These are phyloP conservation scores for Brettanomyces custersianus DNA, from an alignment of 805 yeast species.

Conservation along the genomic window DNA sequence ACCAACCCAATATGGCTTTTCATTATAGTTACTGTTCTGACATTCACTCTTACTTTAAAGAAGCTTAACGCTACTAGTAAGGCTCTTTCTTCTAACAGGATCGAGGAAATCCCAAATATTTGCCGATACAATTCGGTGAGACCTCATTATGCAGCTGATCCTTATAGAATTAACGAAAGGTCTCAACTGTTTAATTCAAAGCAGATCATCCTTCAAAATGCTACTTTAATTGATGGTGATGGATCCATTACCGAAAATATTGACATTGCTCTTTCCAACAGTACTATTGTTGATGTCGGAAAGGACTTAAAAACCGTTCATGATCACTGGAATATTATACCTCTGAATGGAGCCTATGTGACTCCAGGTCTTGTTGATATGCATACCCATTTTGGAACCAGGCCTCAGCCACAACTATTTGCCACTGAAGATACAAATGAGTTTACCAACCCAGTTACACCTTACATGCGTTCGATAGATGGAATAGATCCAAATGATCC, in stretches of 20 bases:
- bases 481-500: constrained; percentile 3
- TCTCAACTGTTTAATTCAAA: background rate
- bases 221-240: constrained; percentile 2
- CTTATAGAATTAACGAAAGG: constrained; percentile 1
- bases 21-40: background rate
- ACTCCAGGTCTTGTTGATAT: constrained; percentile 2
- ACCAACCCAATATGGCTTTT: background rate
- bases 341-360: background rate
- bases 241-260: background rate
- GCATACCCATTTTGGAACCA: constrained; percentile 3
- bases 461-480: constrained; percentile 1
- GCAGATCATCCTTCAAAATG: constrained; percentile 1
- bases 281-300: constrained; percentile 2
- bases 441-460: constrained; percentile 2
- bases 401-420: constrained; percentile 2
- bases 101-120: background rate
- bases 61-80: no score
- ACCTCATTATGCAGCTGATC: constrained; percentile 1
- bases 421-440: constrained; percentile 3
- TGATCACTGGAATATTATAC: background rate
- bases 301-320: background rate
- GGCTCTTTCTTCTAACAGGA: no score
- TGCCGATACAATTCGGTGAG: constrained; percentile 2
- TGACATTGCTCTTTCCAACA: constrained; percentile 1
- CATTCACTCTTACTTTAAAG: background rate